Percentiles rank a stretch among this genome's conserved stretches.
These are phyloP conservation scores for Fomitopsis palustris DNA, from an alignment of 1,284 basidiomycete genomes.

Conservation along the genomic window DNA sequence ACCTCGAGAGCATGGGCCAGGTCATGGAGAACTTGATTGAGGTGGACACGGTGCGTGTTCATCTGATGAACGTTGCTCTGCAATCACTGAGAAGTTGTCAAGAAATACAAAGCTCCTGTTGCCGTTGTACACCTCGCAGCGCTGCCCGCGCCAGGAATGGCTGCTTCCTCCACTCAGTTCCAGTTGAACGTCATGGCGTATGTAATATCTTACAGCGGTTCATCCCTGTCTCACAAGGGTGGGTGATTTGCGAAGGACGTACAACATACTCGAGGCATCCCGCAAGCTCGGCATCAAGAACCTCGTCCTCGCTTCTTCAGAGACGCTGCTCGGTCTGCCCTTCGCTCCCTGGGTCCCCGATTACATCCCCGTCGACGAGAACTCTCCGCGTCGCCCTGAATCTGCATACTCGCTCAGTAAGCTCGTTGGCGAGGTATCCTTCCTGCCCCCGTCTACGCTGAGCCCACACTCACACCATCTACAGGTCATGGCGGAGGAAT, in stretches of 20 bases:
- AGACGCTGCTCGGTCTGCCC: constrained; percentile 9
- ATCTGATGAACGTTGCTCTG: no score
- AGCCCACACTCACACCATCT: not conserved
- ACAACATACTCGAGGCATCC: constrained; percentile 10
- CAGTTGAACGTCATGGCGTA: constrained; percentile 7
- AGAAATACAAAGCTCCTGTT: constrained; percentile 7
- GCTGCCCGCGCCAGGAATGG: constrained; percentile 6
- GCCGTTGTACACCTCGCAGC: constrained; percentile 10
- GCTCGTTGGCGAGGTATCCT: constrained; percentile 8
- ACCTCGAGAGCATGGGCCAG: constrained; percentile 9
- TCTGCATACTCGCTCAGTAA: constrained; percentile 10
- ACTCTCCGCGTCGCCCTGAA: constrained; percentile 9
- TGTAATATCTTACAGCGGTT: no score
- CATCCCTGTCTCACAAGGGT: no score
- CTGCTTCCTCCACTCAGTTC: constrained; percentile 8
- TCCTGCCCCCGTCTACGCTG: not conserved
- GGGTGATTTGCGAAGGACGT: no score
- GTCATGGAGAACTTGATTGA: constrained; percentile 11
- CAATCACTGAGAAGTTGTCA: not conserved
- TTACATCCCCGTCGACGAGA: constrained; percentile 9
- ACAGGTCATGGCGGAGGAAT: constrained; percentile 8
- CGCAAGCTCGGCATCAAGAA: constrained; percentile 12
- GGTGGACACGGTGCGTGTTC: constrained; percentile 7
- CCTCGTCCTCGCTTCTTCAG: constrained; percentile 10
- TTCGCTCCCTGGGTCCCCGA: constrained; percentile 8